Conservation (phyloP, 305 asterid genomes). For the Salvia sclarea region DNA sequence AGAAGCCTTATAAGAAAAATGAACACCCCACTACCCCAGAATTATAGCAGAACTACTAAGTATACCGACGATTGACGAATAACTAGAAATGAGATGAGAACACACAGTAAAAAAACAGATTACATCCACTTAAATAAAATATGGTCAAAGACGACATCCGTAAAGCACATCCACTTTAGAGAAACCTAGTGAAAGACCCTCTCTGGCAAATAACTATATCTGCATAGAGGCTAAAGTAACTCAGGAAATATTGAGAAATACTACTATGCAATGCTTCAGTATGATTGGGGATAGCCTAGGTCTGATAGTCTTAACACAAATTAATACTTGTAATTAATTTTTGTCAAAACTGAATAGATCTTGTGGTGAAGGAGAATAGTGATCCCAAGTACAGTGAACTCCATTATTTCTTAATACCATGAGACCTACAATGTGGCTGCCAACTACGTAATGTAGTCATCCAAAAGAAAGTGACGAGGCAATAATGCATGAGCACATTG, state of each 20-base stretch:
- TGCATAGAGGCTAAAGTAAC: background rate
- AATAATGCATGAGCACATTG: background rate
- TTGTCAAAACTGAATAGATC: background rate
- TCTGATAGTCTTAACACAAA: background rate
- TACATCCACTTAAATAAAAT: background rate
- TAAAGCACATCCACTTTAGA: background rate
- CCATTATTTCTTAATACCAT: background rate
- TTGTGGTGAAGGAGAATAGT: background rate
- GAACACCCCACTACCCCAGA: background rate
- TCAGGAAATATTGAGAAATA: background rate
- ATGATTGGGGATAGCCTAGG: background rate
- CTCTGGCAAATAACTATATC: slow-evolving; percentile 8
- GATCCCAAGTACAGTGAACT: slow-evolving; percentile 3
- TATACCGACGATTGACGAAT: slow-evolving; percentile 2
- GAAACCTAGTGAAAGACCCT: background rate
- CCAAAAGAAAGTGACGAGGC: background rate
- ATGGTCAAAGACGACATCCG: background rate
- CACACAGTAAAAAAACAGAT: background rate
- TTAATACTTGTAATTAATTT: background rate
- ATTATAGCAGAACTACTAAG: background rate
- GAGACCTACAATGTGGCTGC: background rate
- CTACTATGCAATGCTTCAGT: background rate
- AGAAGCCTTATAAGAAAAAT: background rate
- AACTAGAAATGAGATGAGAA: slow-evolving; percentile 13
- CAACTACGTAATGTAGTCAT: background rate